phyloP scores from a whole-genome alignment of 345 rosid genomes.

The Eutrema heterophyllum region DNA sequence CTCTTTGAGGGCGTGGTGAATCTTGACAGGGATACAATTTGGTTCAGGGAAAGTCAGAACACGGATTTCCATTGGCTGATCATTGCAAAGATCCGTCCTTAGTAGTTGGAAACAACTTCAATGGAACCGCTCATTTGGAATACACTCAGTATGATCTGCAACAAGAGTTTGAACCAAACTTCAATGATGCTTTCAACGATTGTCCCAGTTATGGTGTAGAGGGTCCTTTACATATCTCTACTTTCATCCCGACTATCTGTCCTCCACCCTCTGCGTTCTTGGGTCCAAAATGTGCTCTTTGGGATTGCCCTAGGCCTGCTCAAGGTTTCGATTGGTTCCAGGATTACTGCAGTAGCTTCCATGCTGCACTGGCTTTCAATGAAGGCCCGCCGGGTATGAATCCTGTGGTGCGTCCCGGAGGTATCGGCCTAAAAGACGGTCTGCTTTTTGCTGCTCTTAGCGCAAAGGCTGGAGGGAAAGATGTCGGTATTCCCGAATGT shows the following conservation, averaged over 20 bases:
- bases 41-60: slow-evolving; percentile 59
- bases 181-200: slow-evolving; percentile 45
- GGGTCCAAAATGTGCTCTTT: slow-evolving; percentile 97
- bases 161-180: slow-evolving; percentile 58
- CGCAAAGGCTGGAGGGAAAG: slow-evolving; percentile 80
- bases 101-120: slow-evolving; percentile 39
- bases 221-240: slow-evolving; percentile 49
- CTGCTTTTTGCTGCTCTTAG: slow-evolving; percentile 84
- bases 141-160: slow-evolving; percentile 66
- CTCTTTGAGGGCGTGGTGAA: not conserved
- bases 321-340: slow-evolving; percentile 82
- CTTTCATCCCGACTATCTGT: slow-evolving; percentile 58
- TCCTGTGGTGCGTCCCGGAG: slow-evolving; percentile 87
- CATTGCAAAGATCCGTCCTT: slow-evolving; percentile 52
- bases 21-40: slow-evolving; percentile 48
- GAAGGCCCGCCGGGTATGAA: slow-evolving; percentile 96
- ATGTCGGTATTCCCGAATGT: slow-evolving; percentile 96
- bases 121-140: slow-evolving; percentile 48
- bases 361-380: slow-evolving; percentile 70
- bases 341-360: slow-evolving; percentile 94
- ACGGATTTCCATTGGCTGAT: slow-evolving; percentile 43
- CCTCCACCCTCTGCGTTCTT: slow-evolving; percentile 93
- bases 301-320: slow-evolving; percentile 99
- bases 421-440: slow-evolving; percentile 84
- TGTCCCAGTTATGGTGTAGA: slow-evolving; percentile 44